phyloP scores from a whole-genome alignment of 768 basidiomycete species.

The Lentinula aciculospora region DNA sequence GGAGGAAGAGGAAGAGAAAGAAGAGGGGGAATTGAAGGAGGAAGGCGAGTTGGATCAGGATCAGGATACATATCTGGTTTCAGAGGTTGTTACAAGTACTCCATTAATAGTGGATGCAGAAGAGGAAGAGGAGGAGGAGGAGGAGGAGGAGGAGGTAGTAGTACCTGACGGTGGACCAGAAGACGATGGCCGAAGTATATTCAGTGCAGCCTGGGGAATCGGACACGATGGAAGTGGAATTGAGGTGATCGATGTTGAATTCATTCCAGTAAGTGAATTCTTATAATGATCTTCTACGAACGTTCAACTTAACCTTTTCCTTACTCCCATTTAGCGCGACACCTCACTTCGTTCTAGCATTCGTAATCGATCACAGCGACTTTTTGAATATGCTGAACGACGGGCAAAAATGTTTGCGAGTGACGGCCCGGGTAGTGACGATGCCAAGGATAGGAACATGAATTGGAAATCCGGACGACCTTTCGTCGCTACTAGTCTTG shows the following conservation, averaged over 20 bases:
- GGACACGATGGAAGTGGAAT: constrained; percentile 75
- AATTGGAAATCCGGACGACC: no score
- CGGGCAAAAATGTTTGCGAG: constrained; percentile 1
- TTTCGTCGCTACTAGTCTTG: neutral
- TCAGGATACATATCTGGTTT: constrained; percentile 9
- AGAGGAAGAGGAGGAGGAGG: constrained; percentile 1
- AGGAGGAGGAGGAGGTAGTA: neutral
- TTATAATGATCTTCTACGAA: neutral
- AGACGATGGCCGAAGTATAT: constrained; percentile 55
- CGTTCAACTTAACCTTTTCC: neutral
- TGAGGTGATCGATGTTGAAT: constrained; percentile 61
- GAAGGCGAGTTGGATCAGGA: constrained; percentile 5
- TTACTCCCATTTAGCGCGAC: neutral
- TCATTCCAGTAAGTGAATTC: constrained; percentile 48
- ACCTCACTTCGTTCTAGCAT: neutral
- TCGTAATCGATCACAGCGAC: constrained; percentile 4
- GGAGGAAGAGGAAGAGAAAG: neutral
- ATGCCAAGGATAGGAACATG: neutral
- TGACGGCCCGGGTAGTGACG: no score
- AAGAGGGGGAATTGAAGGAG: constrained; percentile 1
- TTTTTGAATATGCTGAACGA: constrained; percentile 9
- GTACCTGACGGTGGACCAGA: constrained; percentile 15
- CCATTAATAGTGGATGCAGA: neutral
- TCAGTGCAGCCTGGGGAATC: constrained; percentile 74
- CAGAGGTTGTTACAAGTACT: neutral